Base-by-base conservation (phyloP, 2,329 filamentous ascomycete genomes). In the Myriosclerotinia scirpicola region DNA sequence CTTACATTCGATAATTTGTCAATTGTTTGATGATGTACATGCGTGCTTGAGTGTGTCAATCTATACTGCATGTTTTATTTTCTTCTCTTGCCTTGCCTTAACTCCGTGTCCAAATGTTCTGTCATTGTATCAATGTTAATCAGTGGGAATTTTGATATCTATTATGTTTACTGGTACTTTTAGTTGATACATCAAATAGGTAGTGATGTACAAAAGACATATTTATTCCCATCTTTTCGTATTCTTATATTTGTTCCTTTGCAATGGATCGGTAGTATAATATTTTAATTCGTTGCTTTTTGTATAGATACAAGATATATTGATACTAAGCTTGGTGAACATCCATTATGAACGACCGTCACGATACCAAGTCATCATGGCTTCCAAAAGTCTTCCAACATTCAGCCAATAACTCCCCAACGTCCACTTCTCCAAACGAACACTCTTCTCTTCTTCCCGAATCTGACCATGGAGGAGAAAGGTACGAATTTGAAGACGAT, bases 401-500 rank as follows among this genome's bases (percentile, higher is more conserved):
- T 4, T 54, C 54, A 42, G 50, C 54, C 22, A 69, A 69, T 54
- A 52, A 66, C 14, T 55, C 67, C 15, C 67, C 72, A 30, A 67
- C 61, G 15, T 66, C 69, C 66, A 73, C 71, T 48, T 68, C 71
- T 42, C 71, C 75, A 72, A 72, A 73, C 66, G 75, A 76, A 59
- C 73, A 70, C n/a, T 69, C 74, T 11, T 65, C 71, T 30, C 73
- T 76, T 53, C 56, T 76, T 5, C 71, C 71, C 26, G 71, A 71
- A 65, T 68, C 68, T 1, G 44, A 55, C 12, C 30, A 56, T 53
- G 70, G 71, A 59, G 72, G 71, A 36, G 71, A 72, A 64, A 72
- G 69, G 2, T 74, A 72, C 66, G 71, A 73, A 58, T 53, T 73
- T 12, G 67, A 71, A 20, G 73, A 73, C 17, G 65, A 73, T 17